Evolutionary conservation across 768 basidiomycete species (phyloP), one percentile per base, ranked within the genome.

Genomic region (Naematelia aurantialba): DNA sequence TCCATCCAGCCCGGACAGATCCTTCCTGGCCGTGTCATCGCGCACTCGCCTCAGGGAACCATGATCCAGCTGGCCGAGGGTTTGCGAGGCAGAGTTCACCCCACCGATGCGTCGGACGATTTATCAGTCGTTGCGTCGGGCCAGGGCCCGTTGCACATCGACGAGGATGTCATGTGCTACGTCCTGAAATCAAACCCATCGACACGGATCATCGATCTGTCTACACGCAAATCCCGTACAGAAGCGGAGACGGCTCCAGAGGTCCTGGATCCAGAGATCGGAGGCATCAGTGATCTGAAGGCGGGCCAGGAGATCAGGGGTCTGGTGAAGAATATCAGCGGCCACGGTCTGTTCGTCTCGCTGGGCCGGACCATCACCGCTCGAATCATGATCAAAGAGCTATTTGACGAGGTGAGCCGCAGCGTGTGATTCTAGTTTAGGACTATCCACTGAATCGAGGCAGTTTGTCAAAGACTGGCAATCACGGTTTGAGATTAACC

Each of bases 391-490:
- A 97, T 97, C 72, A 85, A 83, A 70, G 90, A 96, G 77, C 82
- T 94, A 3, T 96, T 94, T 72, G 89, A 96, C 69, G 91, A 92
- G 67, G 84, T 84, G 55, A 49, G 80, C 63, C 60, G 21, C 17
- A n/a, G 21, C 45, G 12, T 27, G 14, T 26, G 19, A 11, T 17
- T 25, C 5, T 14, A 8, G 46, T 13, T 25, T 1, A 27, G 19
- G 62, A n/a, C n/a, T n/a, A n/a, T n/a, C n/a, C n/a, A n/a, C n/a
- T n/a, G n/a, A n/a, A n/a, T n/a, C 54, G 59, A 56, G 22, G 19
- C 66, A 96, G 90, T 98, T 84, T 77, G 84, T 97, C 69, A 96
- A 97, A 78, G 93, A 97, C 42, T 99, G 94, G 94, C 88, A 93
- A 78, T 80, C 82, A 25, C 83, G 82, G 21, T 97, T 97, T 76